Percentiles rank a stretch among this genome's conserved stretches.
phyloP scores from a whole-genome alignment of 176 grass and related monocot genomes.

The Avena atlantica region DNA sequence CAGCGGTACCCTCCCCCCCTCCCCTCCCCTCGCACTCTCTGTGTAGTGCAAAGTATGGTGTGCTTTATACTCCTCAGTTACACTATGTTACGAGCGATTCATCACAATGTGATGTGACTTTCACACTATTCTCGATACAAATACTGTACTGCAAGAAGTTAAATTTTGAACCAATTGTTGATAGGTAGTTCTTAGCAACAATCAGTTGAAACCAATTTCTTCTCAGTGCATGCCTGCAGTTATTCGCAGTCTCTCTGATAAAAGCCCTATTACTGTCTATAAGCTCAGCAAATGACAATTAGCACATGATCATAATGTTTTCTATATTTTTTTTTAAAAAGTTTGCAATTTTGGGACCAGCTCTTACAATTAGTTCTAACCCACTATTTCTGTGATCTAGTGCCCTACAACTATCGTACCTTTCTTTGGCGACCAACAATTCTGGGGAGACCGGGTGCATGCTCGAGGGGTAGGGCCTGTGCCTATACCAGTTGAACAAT shows the following conservation, averaged over 20 bases:
- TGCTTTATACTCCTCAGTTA: not conserved
- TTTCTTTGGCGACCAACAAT: constrained; percentile 96
- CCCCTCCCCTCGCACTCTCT: not conserved
- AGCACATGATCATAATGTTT: not conserved
- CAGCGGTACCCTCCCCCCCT: constrained; percentile 55
- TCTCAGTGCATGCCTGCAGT: not conserved
- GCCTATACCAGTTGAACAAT: constrained; percentile 88
- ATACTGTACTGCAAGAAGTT: not conserved
- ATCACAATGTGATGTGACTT: not conserved
- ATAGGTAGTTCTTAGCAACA: not conserved
- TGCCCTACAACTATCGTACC: constrained; percentile 96
- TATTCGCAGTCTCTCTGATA: not conserved
- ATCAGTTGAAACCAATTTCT: not conserved
- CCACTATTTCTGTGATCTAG: constrained; percentile 47
- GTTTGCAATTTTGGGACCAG: constrained; percentile 2
- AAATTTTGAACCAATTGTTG: not conserved
- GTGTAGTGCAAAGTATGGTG: not conserved
- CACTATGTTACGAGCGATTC: not conserved
- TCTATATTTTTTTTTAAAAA: not conserved
- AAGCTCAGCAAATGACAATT: not conserved
- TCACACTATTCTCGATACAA: constrained; percentile 12
- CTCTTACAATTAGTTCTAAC: constrained; percentile 30
- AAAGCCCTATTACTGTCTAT: not conserved
- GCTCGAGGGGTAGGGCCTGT: constrained; percentile 77
- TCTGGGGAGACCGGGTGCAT: constrained; percentile 96